These are phyloP conservation scores for Rosa persica DNA, from an alignment of 306 rosid species.

Conservation along the genomic window DNA sequence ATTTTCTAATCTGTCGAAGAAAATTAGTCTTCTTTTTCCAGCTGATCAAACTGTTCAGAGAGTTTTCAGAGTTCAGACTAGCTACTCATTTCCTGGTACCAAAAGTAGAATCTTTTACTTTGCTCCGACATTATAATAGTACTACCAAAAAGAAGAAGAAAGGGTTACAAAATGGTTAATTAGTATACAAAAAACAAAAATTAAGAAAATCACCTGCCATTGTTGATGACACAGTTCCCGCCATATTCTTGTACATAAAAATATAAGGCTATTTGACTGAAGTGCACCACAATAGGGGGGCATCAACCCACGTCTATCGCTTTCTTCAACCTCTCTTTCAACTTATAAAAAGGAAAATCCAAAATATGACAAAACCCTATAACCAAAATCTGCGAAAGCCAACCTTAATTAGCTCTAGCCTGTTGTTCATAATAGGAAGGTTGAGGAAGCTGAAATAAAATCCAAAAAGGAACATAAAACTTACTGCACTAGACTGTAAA, in stretches of 20 bases:
- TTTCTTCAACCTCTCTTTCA: conserved; percentile 33
- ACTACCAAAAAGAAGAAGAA: neutral
- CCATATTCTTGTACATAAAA: conserved; percentile 52
- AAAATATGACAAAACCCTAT: conserved; percentile 5
- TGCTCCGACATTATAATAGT: neutral
- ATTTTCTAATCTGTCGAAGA: conserved; percentile 1
- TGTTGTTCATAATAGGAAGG: neutral
- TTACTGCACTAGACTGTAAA: neutral
- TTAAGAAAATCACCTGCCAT: conserved; percentile 30
- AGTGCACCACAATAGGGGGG: conserved; percentile 70
- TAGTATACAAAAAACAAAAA: neutral
- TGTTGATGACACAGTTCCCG: conserved; percentile 47
- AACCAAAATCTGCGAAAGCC: conserved; percentile 7
- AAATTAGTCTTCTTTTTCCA: conserved; percentile 6
- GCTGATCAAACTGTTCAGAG: conserved; percentile 21
- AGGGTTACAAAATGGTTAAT: neutral
- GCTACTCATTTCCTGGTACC: neutral
- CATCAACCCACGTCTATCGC: conserved; percentile 67
- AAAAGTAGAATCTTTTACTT: conserved; percentile 17
- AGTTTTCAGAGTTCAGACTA: conserved; percentile 16
- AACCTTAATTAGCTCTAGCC: neutral
- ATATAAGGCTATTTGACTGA: conserved; percentile 63
- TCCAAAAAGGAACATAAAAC: neutral
- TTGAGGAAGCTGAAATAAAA: neutral
- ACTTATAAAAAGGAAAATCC: conserved; percentile 3